phyloP scores from a whole-genome alignment of 805 yeast species.

The Barnettozyma siamensis region DNA sequence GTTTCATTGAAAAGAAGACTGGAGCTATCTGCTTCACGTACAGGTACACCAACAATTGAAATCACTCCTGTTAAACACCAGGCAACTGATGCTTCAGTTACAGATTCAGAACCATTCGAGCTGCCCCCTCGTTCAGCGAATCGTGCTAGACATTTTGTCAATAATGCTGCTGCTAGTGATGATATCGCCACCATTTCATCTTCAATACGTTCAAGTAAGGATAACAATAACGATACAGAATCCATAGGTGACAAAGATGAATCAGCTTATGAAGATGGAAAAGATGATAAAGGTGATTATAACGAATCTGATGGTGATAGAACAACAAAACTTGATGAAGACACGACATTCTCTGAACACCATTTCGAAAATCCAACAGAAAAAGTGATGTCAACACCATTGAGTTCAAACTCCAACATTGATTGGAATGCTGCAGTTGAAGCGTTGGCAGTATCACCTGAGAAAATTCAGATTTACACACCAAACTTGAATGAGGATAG shows the following conservation, averaged over 20 bases:
- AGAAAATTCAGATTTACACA: slow-evolving; percentile 1
- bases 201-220: too few relatives aligned
- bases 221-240: not conserved
- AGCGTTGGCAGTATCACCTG: slow-evolving; percentile 11
- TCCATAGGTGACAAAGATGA: too few relatives aligned
- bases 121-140: slow-evolving; percentile 38
- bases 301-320: too few relatives aligned
- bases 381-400: slow-evolving; percentile 8
- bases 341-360: too few relatives aligned
- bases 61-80: not conserved
- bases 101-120: slow-evolving; percentile 5
- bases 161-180: too few relatives aligned
- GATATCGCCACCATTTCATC: too few relatives aligned
- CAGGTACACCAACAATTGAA: too few relatives aligned
- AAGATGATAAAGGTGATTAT: too few relatives aligned
- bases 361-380: too few relatives aligned
- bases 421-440: slow-evolving; percentile 23
- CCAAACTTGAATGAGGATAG: slow-evolving; percentile 1
- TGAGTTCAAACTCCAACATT: slow-evolving; percentile 11
- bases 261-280: too few relatives aligned
- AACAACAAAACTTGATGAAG: too few relatives aligned
- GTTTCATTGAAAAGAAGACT: slow-evolving; percentile 9
- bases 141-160: slow-evolving; percentile 17
- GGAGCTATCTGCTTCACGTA: not conserved
- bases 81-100: not conserved